Percentiles rank a stretch among this genome's conserved stretches.
Evolutionary conservation across 176 grass and related monocot species (phyloP).

Genomic region (Triticum urartu): DNA sequence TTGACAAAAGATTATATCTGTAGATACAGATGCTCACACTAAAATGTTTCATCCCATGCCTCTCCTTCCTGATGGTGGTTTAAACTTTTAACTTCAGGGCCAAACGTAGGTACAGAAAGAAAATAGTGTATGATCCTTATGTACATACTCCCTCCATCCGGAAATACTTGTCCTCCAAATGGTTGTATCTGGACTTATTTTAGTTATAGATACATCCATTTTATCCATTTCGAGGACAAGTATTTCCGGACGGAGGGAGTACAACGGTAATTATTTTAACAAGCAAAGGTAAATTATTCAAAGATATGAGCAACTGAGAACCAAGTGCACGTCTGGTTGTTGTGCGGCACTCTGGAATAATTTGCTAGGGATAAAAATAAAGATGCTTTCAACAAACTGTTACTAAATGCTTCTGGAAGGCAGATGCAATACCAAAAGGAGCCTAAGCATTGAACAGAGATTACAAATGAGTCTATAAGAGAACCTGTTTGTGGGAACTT

Average conservation of each 20-base stretch:
- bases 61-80: background rate
- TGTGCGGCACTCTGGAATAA: background rate
- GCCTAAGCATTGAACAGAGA: background rate
- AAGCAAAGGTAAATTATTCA: background rate
- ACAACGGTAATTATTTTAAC: background rate
- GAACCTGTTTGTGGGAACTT: constrained; percentile 84
- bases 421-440: background rate
- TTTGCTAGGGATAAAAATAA: background rate
- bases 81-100: background rate
- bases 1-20: background rate
- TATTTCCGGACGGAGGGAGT: too few relatives aligned
- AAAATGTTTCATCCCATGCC: background rate
- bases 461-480: background rate
- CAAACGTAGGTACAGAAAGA: background rate
- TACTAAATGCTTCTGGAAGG: background rate
- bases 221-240: too few relatives aligned
- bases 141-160: background rate
- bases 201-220: too few relatives aligned
- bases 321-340: background rate
- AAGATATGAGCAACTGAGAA: background rate
- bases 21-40: constrained; percentile 3
- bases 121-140: background rate
- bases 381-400: background rate
- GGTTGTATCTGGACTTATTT: too few relatives aligned
- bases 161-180: too few relatives aligned